Conservation (phyloP, 352 stramenopile genomes). For the Phytophthora brassicae region DNA sequence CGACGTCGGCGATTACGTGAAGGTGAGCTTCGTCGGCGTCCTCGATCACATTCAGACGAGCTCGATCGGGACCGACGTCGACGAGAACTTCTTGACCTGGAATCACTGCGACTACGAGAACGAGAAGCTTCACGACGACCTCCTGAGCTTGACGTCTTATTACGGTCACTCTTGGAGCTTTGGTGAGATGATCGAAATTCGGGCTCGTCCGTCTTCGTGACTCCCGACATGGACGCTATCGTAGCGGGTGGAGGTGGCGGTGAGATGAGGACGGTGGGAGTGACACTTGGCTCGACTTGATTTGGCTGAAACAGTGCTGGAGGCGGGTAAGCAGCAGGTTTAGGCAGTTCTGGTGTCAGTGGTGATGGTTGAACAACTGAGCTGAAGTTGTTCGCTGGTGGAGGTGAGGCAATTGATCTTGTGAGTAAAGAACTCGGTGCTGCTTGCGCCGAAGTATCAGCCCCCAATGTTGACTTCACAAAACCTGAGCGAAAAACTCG, state of each 20-base stretch:
- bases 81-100: slow-evolving; percentile 18
- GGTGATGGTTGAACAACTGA: neutral
- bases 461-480: slow-evolving; percentile 37
- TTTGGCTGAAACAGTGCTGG: slow-evolving; percentile 1
- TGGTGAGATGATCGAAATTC: neutral
- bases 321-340: neutral
- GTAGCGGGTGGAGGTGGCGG: slow-evolving; percentile 11
- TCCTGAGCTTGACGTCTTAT: slow-evolving; percentile 17
- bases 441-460: slow-evolving; percentile 7
- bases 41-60: slow-evolving; percentile 18
- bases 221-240: neutral
- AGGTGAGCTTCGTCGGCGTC: slow-evolving; percentile 11
- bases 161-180: slow-evolving; percentile 11
- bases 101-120: slow-evolving; percentile 24
- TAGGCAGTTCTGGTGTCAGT: neutral
- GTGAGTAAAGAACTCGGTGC: neutral
- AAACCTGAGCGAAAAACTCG: slow-evolving; percentile 41
- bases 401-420: neutral
- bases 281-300: slow-evolving; percentile 3
- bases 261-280: neutral
- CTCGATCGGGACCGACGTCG: slow-evolving; percentile 25
- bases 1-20: slow-evolving; percentile 14
- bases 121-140: slow-evolving; percentile 17
- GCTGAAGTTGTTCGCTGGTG: neutral
- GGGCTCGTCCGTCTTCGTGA: neutral